Base-by-base conservation (phyloP, 1,284 basidiomycete species). In the Trametes sp. region DNA sequence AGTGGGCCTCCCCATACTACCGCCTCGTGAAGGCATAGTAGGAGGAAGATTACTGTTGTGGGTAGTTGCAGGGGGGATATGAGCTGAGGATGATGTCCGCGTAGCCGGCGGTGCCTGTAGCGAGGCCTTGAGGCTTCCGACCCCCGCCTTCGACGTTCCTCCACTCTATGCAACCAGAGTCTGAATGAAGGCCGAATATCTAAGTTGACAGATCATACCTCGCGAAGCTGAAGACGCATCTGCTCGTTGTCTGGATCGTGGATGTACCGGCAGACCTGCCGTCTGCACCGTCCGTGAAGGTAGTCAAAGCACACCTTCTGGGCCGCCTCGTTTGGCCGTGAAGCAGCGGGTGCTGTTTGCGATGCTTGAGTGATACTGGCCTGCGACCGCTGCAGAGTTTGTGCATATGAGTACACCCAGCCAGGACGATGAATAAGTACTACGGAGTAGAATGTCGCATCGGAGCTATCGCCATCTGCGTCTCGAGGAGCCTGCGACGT, bases 181-280 rank as follows among this genome's bases (percentile, higher is more conserved):
- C 3, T 36, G 35, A 36, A 14, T 13, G 35, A 3, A 13, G 11
- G 35, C 10, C 3, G 3, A n/a, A 8, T 42, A 42, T 23, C 19
- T 19, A 42, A 5, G 21, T 42, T 2, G 16, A 23, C 41, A 10
- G 19, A 42, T 2, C 44, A 29, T 35, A 59, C 58, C 57, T 46
- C 23, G 2, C 14, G 44, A 44, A 48, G 53, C 1, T 59, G 49
- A n/a, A 16, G 19, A 13, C 50, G 57, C 51, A 53, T 54, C 6
- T 13, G 35, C 33, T 61, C 41, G n/a, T 7, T 21, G 11, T 49
- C 52, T 23, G 50, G 8, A 11, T 64, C 52, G 35, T 67, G 66
- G 6, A 58, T 61, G 38, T 41, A 67, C 5, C 52, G 54, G 26
- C 66, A 67, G 10, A 42, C 4, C 2, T n/a, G n/a, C 16, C 58